Conservation (phyloP, 2,329 filamentous ascomycete genomes). For the Tolypocladium nubicola region DNA sequence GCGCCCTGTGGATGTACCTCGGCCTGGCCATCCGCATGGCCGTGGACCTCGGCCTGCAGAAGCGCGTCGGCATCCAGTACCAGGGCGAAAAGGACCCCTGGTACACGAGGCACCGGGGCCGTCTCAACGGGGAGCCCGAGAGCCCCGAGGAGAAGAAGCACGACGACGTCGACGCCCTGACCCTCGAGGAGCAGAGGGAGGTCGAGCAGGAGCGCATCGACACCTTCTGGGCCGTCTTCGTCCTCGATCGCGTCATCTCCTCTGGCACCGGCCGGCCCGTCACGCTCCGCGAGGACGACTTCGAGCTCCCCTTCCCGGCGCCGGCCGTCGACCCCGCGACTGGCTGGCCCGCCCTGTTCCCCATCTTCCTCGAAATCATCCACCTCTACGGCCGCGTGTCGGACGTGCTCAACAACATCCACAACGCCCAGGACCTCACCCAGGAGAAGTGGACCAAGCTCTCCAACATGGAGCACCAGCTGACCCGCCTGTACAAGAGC, state of each 20-base stretch:
- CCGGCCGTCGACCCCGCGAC: slow-evolving; percentile 40
- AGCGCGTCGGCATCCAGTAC: slow-evolving; percentile 61
- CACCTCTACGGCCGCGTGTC: slow-evolving; percentile 78
- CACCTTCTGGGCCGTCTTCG: slow-evolving; percentile 84
- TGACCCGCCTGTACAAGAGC: slow-evolving; percentile 62
- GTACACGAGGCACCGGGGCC: slow-evolving; percentile 34
- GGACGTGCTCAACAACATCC: slow-evolving; percentile 74
- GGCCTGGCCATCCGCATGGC: slow-evolving; percentile 79
- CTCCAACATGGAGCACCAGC: slow-evolving; percentile 66
- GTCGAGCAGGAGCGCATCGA: slow-evolving; percentile 75
- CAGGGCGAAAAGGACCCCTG: slow-evolving; percentile 43
- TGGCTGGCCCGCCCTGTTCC: slow-evolving; percentile 68
- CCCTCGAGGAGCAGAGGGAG: slow-evolving; percentile 45
- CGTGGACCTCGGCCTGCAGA: slow-evolving; percentile 71
- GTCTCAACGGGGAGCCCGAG: slow-evolving; percentile 20
- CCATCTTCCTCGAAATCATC: slow-evolving; percentile 71
- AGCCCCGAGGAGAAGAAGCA: slow-evolving; percentile 30
- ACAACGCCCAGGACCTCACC: slow-evolving; percentile 62
- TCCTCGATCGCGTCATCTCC: slow-evolving; percentile 78
- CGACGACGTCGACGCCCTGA: slow-evolving; percentile 27
- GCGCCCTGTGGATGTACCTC: slow-evolving; percentile 87
- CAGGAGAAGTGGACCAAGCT: slow-evolving; percentile 62
- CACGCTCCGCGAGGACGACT: slow-evolving; percentile 74
- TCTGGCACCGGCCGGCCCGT: slow-evolving; percentile 78
- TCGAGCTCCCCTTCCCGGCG: slow-evolving; percentile 62